Base-by-base conservation (phyloP, 2,329 filamentous ascomycete species). In the Scedosporium apiospermum region DNA sequence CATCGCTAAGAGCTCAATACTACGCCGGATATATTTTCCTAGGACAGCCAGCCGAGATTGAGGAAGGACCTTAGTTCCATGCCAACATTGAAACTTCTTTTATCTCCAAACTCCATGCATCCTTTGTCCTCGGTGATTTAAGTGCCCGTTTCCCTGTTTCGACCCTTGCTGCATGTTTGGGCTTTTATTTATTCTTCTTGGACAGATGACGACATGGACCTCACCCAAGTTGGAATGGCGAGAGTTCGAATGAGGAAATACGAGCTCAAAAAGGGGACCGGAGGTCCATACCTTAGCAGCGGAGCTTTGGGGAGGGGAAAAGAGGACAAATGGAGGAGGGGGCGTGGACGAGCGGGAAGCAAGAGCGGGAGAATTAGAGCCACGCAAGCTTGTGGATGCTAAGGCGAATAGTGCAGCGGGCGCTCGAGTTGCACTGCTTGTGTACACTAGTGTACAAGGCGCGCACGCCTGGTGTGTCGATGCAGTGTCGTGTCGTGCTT, bases 201-300 rank as follows among this genome's bases (percentile, higher is more conserved):
- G 38, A 60, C 16, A 21, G 34, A 58, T 60, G 58, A 60, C 41
- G 58, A 60, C 58, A 60, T n/a, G 41, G 41, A 2, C 16, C 7
- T 10, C 16, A 18, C 57, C 57, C 27, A 38, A 41, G 18, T 34
- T 38, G 58, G 26, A 49, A 49, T 16, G 9, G 18, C n/a, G 16
- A 60, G 30, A 60, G n/a, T 18, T 60, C 58, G 41, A 46, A 60
- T 60, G 41, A n/a, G 58, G 58, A 62, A 62, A 57, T 18, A 16
- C 41, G 21, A 34, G 42, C 7, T 46, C 42, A 6, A 46, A 46
- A 46, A 46, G 18, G 42, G 12, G 14, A 18, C 42, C 42, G 42
- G 16, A 46, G 42, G 42, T 34, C 30, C 30, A 34, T 34, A 34
- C 6, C 30, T 34, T 34, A 34, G 30, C 30, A 34, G 30, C 30